Evolutionary conservation across 2,329 filamentous ascomycete genomes (phyloP), one percentile per base, ranked within the genome.

Genomic region (Xylariomycetidae sp.): DNA sequence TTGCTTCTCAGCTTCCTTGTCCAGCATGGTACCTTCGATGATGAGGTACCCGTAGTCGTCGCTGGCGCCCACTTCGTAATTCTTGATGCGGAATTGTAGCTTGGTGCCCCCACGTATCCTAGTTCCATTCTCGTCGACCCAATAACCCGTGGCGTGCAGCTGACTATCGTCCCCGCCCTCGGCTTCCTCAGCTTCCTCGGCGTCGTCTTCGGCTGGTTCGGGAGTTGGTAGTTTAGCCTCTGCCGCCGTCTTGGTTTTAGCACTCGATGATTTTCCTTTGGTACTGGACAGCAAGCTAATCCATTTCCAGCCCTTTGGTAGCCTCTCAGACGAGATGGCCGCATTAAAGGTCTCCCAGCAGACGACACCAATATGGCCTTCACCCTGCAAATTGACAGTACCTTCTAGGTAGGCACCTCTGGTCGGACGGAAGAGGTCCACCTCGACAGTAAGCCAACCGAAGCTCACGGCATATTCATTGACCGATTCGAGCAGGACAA

Each of bases 271-370:
- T 7, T 44, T 40, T 6, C 25, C 38, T 27, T 46, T 52, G 5
- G 15, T 17, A 3, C 8, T n/a, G 30, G 72, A 68, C 34, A 70
- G 67, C 20, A 78, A 70, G 9, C 80, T 76, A 12, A 87, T 71
- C 83, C 88, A 97, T 41, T 68, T 78, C 92, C 90, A 98, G 16
- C 75, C 73, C 11, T 66, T 60, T 0, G 92, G 92, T 12, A 98
- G 67, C 22, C 86, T 72, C 40, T 76, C 77, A 15, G 82, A 72
- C 50, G 90, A 84, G 39, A 98, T 85, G 27, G 83, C 87, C 2
- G 90, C 86, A 48, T 92, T 94, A 70, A 97, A 97, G 45, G 88
- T 78, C 58, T 90, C 90, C 63, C 88, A 89, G 58, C 88, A 92
- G 9, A 94, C 79, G 3, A 96, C 75, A 14, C 90, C 89, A 6